Percentiles rank a stretch among this genome's conserved stretches.
Evolutionary conservation across 257 asterid genomes (phyloP).

Genomic region (Solanum boliviense): DNA sequence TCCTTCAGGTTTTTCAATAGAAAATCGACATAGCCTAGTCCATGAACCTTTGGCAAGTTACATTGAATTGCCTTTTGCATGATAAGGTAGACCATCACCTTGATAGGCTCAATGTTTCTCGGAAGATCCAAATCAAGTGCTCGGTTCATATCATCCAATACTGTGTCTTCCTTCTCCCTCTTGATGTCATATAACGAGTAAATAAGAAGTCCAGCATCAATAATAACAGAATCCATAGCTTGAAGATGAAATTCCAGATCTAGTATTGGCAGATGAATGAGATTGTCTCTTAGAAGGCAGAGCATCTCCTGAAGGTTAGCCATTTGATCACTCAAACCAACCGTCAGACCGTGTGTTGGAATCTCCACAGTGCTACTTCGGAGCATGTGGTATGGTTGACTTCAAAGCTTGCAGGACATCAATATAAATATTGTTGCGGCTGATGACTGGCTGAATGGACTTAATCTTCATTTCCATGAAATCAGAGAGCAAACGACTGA

Average conservation of each 20-base stretch:
- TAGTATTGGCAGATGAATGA: not conserved
- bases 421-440: not conserved
- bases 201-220: not conserved
- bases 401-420: not conserved
- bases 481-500: not conserved
- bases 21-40: not conserved
- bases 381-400: not conserved
- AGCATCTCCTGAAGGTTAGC: not conserved
- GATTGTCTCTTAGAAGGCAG: not conserved
- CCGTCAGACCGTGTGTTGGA: not conserved
- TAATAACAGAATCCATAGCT: not conserved
- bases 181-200: not conserved
- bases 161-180: not conserved
- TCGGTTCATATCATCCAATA: not conserved
- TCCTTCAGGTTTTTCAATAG: not conserved
- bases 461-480: not conserved
- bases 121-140: not conserved
- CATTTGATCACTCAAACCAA: not conserved
- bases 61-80: not conserved
- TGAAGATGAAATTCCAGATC: not conserved
- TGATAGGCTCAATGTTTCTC: not conserved
- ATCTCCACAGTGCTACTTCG: not conserved
- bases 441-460: not conserved
- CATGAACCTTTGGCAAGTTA: not conserved
- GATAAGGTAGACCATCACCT: not conserved